phyloP scores from a whole-genome alignment of 2,329 filamentous ascomycete species.

The Scleromitrula shiraiana region DNA sequence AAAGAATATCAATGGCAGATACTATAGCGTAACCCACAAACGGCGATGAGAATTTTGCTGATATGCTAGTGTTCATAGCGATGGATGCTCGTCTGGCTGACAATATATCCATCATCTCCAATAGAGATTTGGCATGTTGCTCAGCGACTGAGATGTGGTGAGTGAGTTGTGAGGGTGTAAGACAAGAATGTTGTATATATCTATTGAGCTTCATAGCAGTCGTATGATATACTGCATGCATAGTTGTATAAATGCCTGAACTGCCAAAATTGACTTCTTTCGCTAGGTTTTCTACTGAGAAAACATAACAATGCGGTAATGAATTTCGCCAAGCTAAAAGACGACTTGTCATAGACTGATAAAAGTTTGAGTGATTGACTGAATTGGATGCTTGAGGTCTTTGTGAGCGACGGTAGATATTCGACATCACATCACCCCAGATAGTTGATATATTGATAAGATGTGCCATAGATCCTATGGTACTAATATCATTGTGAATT shows the following conservation, averaged over 20 bases:
- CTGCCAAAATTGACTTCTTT: constrained; percentile 44
- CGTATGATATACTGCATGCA: constrained; percentile 60
- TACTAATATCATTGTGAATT: constrained; percentile 32
- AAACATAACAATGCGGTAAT: constrained; percentile 47
- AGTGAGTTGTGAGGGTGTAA: constrained; percentile 34
- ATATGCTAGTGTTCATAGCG: not conserved
- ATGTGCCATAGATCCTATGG: constrained; percentile 42
- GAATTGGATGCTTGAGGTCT: constrained; percentile 24
- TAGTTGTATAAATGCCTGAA: constrained; percentile 51
- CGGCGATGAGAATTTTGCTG: constrained; percentile 42
- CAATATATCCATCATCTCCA: constrained; percentile 40
- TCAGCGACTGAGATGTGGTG: constrained; percentile 42
- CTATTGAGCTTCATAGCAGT: constrained; percentile 58
- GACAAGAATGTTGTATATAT: constrained; percentile 40
- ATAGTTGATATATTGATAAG: constrained; percentile 55
- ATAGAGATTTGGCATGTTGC: constrained; percentile 44
- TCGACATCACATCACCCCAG: constrained; percentile 57
- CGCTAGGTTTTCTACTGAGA: constrained; percentile 49
- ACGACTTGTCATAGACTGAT: constrained; percentile 42
- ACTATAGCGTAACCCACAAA: constrained; percentile 55
- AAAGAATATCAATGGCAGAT: constrained; percentile 58
- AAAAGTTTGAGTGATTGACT: constrained; percentile 36
- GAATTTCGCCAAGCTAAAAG: constrained; percentile 51
- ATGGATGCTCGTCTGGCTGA: constrained; percentile 29
- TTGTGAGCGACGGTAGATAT: constrained; percentile 44